Base-by-base conservation (phyloP, 2,329 filamentous ascomycete genomes). In the Penicillium sp. region DNA sequence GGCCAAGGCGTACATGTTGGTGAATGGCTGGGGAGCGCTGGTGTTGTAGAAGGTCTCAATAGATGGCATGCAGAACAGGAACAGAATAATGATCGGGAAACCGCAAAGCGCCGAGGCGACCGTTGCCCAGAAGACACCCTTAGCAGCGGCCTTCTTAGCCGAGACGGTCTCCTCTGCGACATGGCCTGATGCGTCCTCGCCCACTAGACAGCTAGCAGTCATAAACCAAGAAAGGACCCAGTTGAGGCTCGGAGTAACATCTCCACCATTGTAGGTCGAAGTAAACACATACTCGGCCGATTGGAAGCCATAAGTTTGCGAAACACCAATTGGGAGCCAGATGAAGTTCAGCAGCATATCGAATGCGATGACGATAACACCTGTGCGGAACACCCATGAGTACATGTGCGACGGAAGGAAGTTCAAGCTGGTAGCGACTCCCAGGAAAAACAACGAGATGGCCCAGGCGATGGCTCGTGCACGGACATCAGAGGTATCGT, bases 331-430 rank as follows among this genome's bases (percentile, higher is more conserved):
- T 1, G 77, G 77, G 29, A 80, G 67, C 77, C 77, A 80, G 59
- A 79, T 77, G 52, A 79, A 73, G 67, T 79, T 80, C 50, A 80
- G 68, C 39, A 77, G 53, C 62, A 79, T 79, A 61, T 80, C 77
- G 39, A 79, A 65, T 16, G 75, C 56, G 47, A 79, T 78, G 37
- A 78, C 61, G 24, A 64, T 68, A 16, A 75, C 72, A 5, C 77
- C 77, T 2, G 77, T 63, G 35, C 75, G 72, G 67, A 80, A 80
- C 24, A 80, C 73, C 56, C 66, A 64, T 0, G 71, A 69, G 64
- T 80, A 80, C 31, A 70, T 71, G 48, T 74, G 76, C 21, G 70
- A 69, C 29, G 71, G 67, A 11, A 79, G 65, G 56, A 72, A 71
- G 56, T 72, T 72, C 49, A 71, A 48, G 19, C 64, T 59, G 9